Conservation (phyloP, 106 monocot genomes). For the Acorus calamus region DNA sequence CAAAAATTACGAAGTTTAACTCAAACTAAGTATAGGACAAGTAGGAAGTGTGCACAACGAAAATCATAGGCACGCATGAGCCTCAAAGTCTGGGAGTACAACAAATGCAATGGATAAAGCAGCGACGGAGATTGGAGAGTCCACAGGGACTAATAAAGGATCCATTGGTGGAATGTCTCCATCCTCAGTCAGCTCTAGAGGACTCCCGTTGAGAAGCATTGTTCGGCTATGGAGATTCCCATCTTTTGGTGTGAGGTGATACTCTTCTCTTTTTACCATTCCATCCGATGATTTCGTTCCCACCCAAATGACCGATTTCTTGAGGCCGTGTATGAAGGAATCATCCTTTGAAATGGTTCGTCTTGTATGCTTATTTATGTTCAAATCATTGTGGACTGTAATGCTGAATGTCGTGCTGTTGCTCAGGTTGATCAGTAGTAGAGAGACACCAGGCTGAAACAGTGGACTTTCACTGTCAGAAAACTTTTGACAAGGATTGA, state of each 20-base stretch:
- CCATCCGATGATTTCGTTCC: constrained; percentile 37
- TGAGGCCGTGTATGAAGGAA: constrained; percentile 35
- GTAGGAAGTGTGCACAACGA: too few species aligned
- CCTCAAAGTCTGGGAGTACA: constrained; percentile 26
- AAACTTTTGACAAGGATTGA: neutral
- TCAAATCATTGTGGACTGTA: constrained; percentile 5
- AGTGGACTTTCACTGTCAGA: neutral
- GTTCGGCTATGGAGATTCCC: constrained; percentile 29
- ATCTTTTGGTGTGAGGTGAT: constrained; percentile 36
- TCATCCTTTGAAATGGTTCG: neutral
- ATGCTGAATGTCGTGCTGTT: constrained; percentile 14
- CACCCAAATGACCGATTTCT: constrained; percentile 55
- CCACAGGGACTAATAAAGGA: constrained; percentile 8
- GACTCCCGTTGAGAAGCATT: constrained; percentile 53
- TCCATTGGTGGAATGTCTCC: constrained; percentile 31
- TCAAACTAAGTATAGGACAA: too few species aligned
- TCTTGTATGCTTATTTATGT: neutral
- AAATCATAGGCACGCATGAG: constrained; percentile 21
- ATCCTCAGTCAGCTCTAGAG: constrained; percentile 18
- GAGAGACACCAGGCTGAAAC: constrained; percentile 19
- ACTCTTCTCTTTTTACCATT: constrained; percentile 47
- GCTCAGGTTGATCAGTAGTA: constrained; percentile 32
- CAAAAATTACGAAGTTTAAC: too few species aligned
- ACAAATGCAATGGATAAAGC: constrained; percentile 40
- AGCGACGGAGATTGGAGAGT: constrained; percentile 9